phyloP scores from a whole-genome alignment of 306 rosid genomes.

The Dalbergia cochinchinensis region DNA sequence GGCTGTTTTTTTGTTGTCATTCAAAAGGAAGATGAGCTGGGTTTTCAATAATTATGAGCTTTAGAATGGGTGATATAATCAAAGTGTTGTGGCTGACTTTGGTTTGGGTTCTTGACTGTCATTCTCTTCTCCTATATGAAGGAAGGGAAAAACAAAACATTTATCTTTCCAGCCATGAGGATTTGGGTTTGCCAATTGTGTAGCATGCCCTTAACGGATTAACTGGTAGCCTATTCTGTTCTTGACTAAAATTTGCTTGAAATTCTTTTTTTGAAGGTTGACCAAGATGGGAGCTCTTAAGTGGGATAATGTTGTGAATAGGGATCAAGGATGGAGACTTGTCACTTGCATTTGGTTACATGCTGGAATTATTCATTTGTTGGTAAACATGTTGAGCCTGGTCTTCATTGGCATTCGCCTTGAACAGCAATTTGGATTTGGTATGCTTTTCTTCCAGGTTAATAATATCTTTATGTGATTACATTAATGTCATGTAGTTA shows the following conservation, averaged over 20 bases:
- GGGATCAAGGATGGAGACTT: constrained; percentile 86
- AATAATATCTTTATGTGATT: background rate
- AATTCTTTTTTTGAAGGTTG: constrained; percentile 61
- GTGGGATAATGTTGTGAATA: constrained; percentile 66
- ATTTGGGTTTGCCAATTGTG: constrained; percentile 1
- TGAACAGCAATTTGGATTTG: constrained; percentile 93
- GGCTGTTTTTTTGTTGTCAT: constrained; percentile 13
- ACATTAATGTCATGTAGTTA: background rate
- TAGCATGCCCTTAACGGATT: background rate
- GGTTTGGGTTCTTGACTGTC: background rate
- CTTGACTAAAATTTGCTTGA: background rate
- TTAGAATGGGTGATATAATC: background rate
- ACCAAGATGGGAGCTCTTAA: constrained; percentile 83
- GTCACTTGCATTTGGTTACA: constrained; percentile 87
- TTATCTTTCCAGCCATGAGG: background rate
- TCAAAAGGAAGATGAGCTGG: background rate
- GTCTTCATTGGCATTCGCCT: constrained; percentile 85
- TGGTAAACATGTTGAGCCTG: constrained; percentile 77
- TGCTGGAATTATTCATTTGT: constrained; percentile 83
- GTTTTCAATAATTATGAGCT: background rate
- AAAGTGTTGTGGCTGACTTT: background rate
- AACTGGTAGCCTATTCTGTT: constrained; percentile 5
- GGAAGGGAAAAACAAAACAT: background rate
- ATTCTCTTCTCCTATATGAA: background rate
- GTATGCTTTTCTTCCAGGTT: constrained; percentile 48